A percentile compares a stretch with the other conserved stretches of the same genome.
These are phyloP conservation scores for Phyllosticta citriasiana DNA, from an alignment of 2,329 filamentous ascomycete species.

Conservation along the genomic window DNA sequence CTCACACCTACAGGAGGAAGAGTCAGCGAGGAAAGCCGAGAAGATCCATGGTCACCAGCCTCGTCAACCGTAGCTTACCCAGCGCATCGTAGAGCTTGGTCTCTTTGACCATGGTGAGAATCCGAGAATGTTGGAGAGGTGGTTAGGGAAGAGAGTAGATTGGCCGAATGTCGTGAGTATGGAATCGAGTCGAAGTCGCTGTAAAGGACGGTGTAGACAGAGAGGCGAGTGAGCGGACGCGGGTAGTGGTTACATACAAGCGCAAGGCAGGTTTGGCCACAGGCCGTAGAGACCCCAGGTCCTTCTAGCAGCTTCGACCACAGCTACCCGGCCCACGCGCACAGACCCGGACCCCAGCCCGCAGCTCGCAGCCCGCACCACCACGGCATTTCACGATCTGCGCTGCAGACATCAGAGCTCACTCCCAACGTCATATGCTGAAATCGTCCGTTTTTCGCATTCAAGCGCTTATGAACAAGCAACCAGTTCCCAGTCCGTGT, in stretches of 20 bases:
- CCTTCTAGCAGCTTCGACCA: slow-evolving; percentile 8
- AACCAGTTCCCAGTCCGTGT: slow-evolving; percentile 9
- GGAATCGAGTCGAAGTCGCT: background rate
- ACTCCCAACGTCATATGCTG: background rate
- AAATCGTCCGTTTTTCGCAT: slow-evolving; percentile 7
- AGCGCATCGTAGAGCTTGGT: slow-evolving; percentile 90
- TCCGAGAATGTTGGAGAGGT: background rate
- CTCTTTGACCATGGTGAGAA: slow-evolving; percentile 71
- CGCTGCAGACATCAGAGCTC: background rate
- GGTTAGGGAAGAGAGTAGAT: background rate
- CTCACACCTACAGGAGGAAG: slow-evolving; percentile 45
- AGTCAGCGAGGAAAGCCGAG: slow-evolving; percentile 11
- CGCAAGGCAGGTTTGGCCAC: background rate
- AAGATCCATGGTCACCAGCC: slow-evolving; percentile 18
- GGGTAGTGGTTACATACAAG: background rate
- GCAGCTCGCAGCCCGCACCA: background rate
- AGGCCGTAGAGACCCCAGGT: slow-evolving; percentile 4
- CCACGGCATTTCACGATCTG: background rate
- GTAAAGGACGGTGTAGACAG: background rate
- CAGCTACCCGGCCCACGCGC: background rate
- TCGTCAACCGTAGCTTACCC: slow-evolving; percentile 27
- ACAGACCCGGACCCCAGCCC: background rate
- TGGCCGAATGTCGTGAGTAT: background rate
- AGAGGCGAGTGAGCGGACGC: background rate
- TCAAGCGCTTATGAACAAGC: slow-evolving; percentile 4